Percentiles rank a stretch among this genome's conserved stretches.
Evolutionary conservation across 2,329 filamentous ascomycete species (phyloP).

Genomic region (Nakataea oryzae): DNA sequence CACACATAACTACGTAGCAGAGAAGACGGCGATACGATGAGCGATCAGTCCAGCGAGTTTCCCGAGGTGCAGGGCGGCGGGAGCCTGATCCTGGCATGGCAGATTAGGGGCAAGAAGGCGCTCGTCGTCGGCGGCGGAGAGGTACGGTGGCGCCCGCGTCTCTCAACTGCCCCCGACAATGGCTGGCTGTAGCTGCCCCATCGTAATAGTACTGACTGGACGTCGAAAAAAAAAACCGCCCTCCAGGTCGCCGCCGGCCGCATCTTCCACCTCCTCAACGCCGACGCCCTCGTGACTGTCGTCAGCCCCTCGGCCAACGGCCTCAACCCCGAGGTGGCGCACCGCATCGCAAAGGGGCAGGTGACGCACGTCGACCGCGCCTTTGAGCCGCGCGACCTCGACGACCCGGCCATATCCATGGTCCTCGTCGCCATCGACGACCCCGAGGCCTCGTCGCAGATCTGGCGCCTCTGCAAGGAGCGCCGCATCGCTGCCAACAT

Average conservation of each 20-base stretch:
- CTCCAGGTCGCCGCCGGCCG: slow-evolving; percentile 84
- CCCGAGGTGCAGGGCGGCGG: slow-evolving; percentile 81
- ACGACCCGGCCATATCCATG: slow-evolving; percentile 58
- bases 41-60: slow-evolving; percentile 34
- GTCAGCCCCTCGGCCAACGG: slow-evolving; percentile 64
- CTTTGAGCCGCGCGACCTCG: slow-evolving; percentile 81
- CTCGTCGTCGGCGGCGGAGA: slow-evolving; percentile 94
- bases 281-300: slow-evolving; percentile 82
- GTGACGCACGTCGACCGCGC: slow-evolving; percentile 72
- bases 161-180: no score
- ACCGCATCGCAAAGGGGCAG: slow-evolving; percentile 65
- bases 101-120: slow-evolving; percentile 78
- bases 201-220: not conserved
- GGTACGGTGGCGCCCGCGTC: slow-evolving; percentile 44
- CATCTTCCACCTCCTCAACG: slow-evolving; percentile 88
- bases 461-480: slow-evolving; percentile 91
- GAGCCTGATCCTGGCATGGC: slow-evolving; percentile 92
- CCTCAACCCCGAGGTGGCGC: slow-evolving; percentile 79
- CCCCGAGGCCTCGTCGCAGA: slow-evolving; percentile 74
- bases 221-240: slow-evolving; percentile 4
- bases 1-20: not conserved
- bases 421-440: slow-evolving; percentile 91
- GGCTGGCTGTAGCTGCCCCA: no score
- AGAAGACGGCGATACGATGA: not conserved
- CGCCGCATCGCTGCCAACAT: slow-evolving; percentile 83